A percentile compares a stretch with the other conserved stretches of the same genome.
phyloP scores from a whole-genome alignment of 106 monocot genomes.

The Allium fistulosum region DNA sequence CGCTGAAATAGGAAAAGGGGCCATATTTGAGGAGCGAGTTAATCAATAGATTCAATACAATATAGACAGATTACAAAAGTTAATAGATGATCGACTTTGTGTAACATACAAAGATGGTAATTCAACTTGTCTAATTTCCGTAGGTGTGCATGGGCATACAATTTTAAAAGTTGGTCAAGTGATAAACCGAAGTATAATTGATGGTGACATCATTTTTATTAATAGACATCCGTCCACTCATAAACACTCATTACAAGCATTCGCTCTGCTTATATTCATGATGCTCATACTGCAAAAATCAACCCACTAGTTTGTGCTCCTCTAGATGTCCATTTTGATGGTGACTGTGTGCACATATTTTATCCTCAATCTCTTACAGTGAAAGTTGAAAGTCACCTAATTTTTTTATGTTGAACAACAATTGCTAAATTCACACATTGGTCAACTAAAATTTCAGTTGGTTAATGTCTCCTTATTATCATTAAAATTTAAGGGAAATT shows the following conservation, averaged over 20 bases:
- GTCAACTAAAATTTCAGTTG: slow-evolving; percentile 57
- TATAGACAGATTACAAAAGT: slow-evolving; percentile 45
- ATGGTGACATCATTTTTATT: slow-evolving; percentile 93
- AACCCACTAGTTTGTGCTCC: slow-evolving; percentile 94
- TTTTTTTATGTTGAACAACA: slow-evolving; percentile 80
- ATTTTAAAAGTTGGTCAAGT: slow-evolving; percentile 71
- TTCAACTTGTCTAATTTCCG: slow-evolving; percentile 59
- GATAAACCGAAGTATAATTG: slow-evolving; percentile 64
- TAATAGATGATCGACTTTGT: slow-evolving; percentile 64
- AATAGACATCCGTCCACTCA: slow-evolving; percentile 91
- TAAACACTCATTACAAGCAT: slow-evolving; percentile 87
- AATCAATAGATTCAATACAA: slow-evolving; percentile 61
- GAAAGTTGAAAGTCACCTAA: slow-evolving; percentile 74
- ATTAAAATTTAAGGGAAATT: slow-evolving; percentile 53
- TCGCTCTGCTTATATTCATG: slow-evolving; percentile 71
- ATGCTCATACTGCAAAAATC: slow-evolving; percentile 80
- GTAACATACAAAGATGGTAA: slow-evolving; percentile 69
- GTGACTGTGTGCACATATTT: slow-evolving; percentile 92
- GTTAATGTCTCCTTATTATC: slow-evolving; percentile 62
- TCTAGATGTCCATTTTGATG: slow-evolving; percentile 92
- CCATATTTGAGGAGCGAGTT: slow-evolving; percentile 88
- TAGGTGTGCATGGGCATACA: slow-evolving; percentile 59
- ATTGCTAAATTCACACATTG: slow-evolving; percentile 70
- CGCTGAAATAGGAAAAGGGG: slow-evolving; percentile 62
- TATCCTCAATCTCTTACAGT: slow-evolving; percentile 91